Percentiles rank a stretch among this genome's conserved stretches.
Conservation (phyloP, 352 stramenopile species). For the Phytophthora chlamydospora region DNA sequence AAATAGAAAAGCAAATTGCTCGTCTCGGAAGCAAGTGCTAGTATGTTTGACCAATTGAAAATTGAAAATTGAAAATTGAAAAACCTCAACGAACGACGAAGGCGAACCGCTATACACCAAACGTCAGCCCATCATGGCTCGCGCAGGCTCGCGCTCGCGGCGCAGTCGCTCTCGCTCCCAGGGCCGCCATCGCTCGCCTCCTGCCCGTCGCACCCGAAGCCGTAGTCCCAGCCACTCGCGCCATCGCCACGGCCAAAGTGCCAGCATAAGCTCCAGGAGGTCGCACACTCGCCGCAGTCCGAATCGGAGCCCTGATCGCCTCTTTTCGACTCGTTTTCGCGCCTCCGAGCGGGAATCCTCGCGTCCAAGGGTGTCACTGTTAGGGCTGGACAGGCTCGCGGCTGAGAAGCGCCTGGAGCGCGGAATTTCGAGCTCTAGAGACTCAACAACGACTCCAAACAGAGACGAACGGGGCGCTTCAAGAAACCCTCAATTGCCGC, state of each 20-base stretch:
- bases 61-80: too few species aligned
- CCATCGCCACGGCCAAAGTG: constrained; percentile 23
- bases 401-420: constrained; percentile 61
- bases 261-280: constrained; percentile 15
- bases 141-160: constrained; percentile 11
- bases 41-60: too few species aligned
- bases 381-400: constrained; percentile 72
- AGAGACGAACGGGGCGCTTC: not conserved
- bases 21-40: too few species aligned
- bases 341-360: constrained; percentile 6
- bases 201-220: constrained; percentile 25
- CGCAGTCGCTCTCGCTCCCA: constrained; percentile 33
- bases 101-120: too few species aligned
- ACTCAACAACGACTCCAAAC: constrained; percentile 1
- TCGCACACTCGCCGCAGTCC: constrained; percentile 6
- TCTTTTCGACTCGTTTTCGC: constrained; percentile 21
- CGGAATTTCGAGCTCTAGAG: constrained; percentile 7
- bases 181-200: constrained; percentile 5
- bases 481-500: constrained; percentile 22
- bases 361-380: constrained; percentile 38
- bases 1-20: too few species aligned
- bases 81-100: too few species aligned
- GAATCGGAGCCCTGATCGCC: constrained; percentile 17
- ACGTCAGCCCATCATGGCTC: constrained; percentile 21
- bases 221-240: constrained; percentile 3